Evolutionary conservation across 257 asterid genomes (phyloP).

Genomic region (Nicotiana attenuata): DNA sequence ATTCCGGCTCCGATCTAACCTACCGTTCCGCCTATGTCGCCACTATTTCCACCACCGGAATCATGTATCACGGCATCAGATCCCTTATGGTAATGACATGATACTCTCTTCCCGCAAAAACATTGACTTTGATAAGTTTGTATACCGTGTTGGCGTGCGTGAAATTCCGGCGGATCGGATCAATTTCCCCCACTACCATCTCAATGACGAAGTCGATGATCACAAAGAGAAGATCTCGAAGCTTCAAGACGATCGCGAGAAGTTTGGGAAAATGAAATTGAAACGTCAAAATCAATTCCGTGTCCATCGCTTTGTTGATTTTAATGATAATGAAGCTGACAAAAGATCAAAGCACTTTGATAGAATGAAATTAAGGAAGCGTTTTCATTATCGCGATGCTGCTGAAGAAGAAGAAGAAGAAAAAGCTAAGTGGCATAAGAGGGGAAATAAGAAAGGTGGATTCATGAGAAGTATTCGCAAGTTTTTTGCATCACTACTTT

Average conservation of each 20-base stretch:
- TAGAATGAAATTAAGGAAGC: neutral
- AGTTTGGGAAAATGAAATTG: neutral
- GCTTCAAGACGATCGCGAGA: neutral
- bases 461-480: constrained; percentile 49
- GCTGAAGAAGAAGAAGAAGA: constrained; percentile 1
- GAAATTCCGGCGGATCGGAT: constrained; percentile 27
- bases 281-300: neutral
- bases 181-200: constrained; percentile 26
- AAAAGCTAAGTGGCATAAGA: neutral
- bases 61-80: constrained; percentile 16
- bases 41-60: constrained; percentile 29
- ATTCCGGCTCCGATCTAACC: constrained; percentile 20
- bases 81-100: constrained; percentile 46
- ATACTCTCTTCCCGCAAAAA: constrained; percentile 33
- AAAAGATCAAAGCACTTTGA: neutral
- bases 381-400: neutral
- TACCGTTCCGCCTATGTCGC: constrained; percentile 14
- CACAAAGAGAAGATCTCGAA: neutral
- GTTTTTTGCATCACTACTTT: constrained; percentile 31
- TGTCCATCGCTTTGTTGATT: neutral
- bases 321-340: neutral
- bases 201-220: constrained; percentile 10
- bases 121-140: constrained; percentile 26
- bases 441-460: constrained; percentile 17
- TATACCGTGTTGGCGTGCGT: constrained; percentile 14